Conservation (phyloP, 306 rosid species). For the Citrullus mucosospermus region DNA sequence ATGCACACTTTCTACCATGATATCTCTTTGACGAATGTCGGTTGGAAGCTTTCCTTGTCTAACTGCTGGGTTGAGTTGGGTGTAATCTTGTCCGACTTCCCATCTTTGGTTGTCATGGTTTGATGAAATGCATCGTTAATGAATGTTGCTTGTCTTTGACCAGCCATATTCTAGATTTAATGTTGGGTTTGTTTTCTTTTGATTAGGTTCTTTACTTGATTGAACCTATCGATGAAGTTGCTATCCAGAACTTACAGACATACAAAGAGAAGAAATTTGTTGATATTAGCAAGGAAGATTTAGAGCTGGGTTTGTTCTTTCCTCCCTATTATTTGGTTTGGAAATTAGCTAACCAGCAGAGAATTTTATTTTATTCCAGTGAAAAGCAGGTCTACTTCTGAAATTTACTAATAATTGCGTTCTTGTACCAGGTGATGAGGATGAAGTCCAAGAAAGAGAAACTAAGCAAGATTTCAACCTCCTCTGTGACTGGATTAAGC, state of each 20-base stretch:
- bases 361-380: not conserved
- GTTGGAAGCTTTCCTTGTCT: not conserved
- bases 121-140: not conserved
- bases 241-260: slow-evolving; percentile 92
- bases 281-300: slow-evolving; percentile 97
- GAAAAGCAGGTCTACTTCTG: not conserved
- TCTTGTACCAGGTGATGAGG: slow-evolving; percentile 69
- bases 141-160: not conserved
- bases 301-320: slow-evolving; percentile 66
- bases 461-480: slow-evolving; percentile 64
- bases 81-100: not conserved
- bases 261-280: slow-evolving; percentile 94
- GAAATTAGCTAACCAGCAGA: not conserved
- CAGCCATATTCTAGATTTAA: slow-evolving; percentile 5
- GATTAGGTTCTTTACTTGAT: slow-evolving; percentile 76
- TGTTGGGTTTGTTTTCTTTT: not conserved
- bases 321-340: not conserved
- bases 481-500: slow-evolving; percentile 97
- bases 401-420: not conserved
- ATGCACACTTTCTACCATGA: not conserved
- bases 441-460: slow-evolving; percentile 86
- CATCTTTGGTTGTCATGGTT: not conserved
- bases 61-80: not conserved
- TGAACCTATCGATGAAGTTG: slow-evolving; percentile 96
- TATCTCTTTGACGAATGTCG: not conserved